Base-by-base conservation (phyloP, 1,284 basidiomycete species). In the Puccinia novopanici region DNA sequence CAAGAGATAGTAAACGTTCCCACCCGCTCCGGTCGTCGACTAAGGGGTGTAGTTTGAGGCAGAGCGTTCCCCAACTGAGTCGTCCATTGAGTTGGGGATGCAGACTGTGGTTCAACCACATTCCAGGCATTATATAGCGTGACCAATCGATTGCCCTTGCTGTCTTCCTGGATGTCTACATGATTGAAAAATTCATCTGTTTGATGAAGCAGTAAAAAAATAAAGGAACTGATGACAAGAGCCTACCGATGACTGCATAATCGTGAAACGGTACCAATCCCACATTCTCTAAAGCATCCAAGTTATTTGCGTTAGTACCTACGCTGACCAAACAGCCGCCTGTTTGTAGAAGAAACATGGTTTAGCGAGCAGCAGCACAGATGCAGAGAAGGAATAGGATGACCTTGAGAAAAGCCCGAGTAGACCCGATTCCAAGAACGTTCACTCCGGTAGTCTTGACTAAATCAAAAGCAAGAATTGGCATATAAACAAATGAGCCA, bases 121-220 rank as follows among this genome's bases (percentile, higher is more conserved):
- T 79, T 59, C 76, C 76, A 79, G 40, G 76, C 76, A 37, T 79
- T 79, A 24, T 79, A 79, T 12, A 79, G 45, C n/a, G 65, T 79
- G 22, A 79, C 55, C 67, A 70, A 52, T 22, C 76, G 65, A 45
- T 54, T 52, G 24, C 67, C 76, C 40, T 45, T 72, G 24, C 48
- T 40, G 55, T 79, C 68, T 54, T 79, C 40, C 30, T 72, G 34
- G 34, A 79, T 72, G 55, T 79, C 76, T 79, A 52, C 17, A 52
- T 15, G 27, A 48, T n/a, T n/a, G n/a, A n/a, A 65, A 15, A 65
- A 1, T 22, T 10, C 24, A n/a, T 9, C 27, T 27, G 34, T 52
- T 17, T 24, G 45, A 52, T 73, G 48, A 73, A 54, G 10, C 4
- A 5, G 42, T n/a, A n/a, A 24, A 10, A 52, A 42, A 13, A 9